phyloP scores from a whole-genome alignment of 2,329 filamentous ascomycete genomes.

The Volutella citrinella region DNA sequence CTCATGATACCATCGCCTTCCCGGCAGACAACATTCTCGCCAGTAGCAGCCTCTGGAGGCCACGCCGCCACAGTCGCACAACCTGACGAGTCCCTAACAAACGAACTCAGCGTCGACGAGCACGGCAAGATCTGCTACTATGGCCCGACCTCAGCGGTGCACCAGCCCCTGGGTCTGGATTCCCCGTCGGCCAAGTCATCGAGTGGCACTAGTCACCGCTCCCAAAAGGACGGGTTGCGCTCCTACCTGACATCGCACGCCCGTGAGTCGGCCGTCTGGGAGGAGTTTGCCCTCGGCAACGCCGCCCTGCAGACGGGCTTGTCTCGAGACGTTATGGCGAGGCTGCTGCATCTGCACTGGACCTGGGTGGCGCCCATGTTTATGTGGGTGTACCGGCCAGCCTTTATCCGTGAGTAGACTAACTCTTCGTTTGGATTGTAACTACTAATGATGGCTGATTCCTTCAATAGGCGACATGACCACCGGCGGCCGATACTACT shows the following conservation, averaged over 20 bases:
- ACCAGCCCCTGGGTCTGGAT: slow-evolving; percentile 18
- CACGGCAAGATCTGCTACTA: slow-evolving; percentile 24
- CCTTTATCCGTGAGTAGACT: slow-evolving; percentile 19
- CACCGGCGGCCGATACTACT: slow-evolving; percentile 25
- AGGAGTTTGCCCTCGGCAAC: slow-evolving; percentile 24
- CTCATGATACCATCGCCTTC: neutral
- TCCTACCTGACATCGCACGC: neutral
- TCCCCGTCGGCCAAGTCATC: slow-evolving; percentile 10
- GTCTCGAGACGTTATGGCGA: slow-evolving; percentile 14
- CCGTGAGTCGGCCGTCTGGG: neutral
- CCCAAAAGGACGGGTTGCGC: neutral
- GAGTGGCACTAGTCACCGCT: slow-evolving; percentile 8
- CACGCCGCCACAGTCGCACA: neutral
- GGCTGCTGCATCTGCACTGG: slow-evolving; percentile 22
- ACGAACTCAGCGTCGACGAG: slow-evolving; percentile 22
- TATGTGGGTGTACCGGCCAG: slow-evolving; percentile 27
- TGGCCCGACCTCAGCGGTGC: slow-evolving; percentile 26
- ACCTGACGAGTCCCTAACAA: neutral
- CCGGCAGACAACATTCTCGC: too few species aligned
- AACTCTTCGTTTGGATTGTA: neutral
- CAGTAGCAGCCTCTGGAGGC: neutral
- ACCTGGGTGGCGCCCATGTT: slow-evolving; percentile 26
- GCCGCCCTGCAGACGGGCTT: slow-evolving; percentile 21
- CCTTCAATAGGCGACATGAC: slow-evolving; percentile 25
- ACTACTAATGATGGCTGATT: too few species aligned